Conservation (phyloP, 2,329 filamentous ascomycete species). For the Aspergillus ruber region DNA sequence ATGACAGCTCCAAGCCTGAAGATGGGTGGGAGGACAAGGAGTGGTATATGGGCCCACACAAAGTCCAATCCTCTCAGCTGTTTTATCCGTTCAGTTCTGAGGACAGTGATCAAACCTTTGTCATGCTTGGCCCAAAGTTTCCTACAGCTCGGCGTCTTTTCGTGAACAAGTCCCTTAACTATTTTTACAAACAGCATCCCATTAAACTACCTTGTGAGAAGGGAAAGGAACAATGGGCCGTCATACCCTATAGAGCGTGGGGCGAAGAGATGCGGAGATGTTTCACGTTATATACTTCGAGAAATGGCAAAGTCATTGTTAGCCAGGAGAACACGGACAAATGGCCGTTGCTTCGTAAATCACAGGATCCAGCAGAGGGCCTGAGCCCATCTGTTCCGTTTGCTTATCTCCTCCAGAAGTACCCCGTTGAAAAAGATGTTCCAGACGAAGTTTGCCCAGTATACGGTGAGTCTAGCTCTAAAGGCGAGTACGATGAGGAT, state of each 20-base stretch:
- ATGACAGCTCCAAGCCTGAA: not conserved
- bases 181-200: constrained; percentile 22
- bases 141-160: constrained; percentile 22
- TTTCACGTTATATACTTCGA: constrained; percentile 26
- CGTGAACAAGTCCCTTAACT: constrained; percentile 23
- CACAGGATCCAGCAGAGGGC: not conserved
- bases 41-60: constrained; percentile 36
- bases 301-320: constrained; percentile 16
- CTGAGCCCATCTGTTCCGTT: constrained; percentile 14
- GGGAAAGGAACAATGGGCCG: constrained; percentile 16
- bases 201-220: constrained; percentile 13
- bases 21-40: constrained; percentile 7
- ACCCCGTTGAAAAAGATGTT: constrained; percentile 32
- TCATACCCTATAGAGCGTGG: constrained; percentile 22
- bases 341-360: constrained; percentile 21
- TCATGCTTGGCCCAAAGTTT: constrained; percentile 14
- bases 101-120: constrained; percentile 21
- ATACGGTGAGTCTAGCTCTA: constrained; percentile 51
- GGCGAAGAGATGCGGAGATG: constrained; percentile 8
- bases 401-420: constrained; percentile 37
- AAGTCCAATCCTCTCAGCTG: constrained; percentile 32
- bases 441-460: constrained; percentile 42
- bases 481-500: constrained; percentile 52
- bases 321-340: constrained; percentile 21
- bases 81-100: constrained; percentile 35